These are phyloP conservation scores for Triangularia verruculosa DNA, from an alignment of 2,329 filamentous ascomycete species.

Conservation along the genomic window DNA sequence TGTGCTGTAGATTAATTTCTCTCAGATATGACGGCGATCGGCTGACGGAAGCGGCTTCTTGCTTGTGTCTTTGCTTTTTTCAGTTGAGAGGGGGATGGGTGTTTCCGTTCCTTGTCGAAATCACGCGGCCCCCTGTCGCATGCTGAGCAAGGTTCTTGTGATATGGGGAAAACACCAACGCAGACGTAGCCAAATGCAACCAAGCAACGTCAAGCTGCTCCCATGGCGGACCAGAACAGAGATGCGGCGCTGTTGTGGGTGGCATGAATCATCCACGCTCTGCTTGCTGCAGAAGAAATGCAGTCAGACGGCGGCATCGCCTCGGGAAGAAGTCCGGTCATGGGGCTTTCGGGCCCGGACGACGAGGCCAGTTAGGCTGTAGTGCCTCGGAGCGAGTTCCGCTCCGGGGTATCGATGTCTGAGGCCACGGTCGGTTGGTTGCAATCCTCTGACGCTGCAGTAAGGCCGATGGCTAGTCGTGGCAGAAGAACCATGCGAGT, in stretches of 20 bases:
- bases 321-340: background rate
- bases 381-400: conserved; percentile 5
- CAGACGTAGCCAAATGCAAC: background rate
- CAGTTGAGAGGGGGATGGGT: background rate
- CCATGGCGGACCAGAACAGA: background rate
- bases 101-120: background rate
- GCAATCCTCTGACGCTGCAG: background rate
- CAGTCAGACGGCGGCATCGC: conserved; percentile 11
- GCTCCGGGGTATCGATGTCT: background rate
- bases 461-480: background rate
- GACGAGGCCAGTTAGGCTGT: background rate
- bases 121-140: conserved; percentile 14
- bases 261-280: conserved; percentile 5
- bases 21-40: background rate
- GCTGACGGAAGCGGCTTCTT: background rate
- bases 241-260: background rate
- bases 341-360: background rate
- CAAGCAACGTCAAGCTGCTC: background rate
- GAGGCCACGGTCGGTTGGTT: background rate
- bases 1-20: background rate
- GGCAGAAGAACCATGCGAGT: background rate
- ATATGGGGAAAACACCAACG: conserved; percentile 4
- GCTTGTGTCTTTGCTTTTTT: background rate
- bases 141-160: conserved; percentile 5
- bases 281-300: conserved; percentile 1